These are phyloP conservation scores for Suillus subaureus DNA, from an alignment of 768 basidiomycete species.

Conservation along the genomic window DNA sequence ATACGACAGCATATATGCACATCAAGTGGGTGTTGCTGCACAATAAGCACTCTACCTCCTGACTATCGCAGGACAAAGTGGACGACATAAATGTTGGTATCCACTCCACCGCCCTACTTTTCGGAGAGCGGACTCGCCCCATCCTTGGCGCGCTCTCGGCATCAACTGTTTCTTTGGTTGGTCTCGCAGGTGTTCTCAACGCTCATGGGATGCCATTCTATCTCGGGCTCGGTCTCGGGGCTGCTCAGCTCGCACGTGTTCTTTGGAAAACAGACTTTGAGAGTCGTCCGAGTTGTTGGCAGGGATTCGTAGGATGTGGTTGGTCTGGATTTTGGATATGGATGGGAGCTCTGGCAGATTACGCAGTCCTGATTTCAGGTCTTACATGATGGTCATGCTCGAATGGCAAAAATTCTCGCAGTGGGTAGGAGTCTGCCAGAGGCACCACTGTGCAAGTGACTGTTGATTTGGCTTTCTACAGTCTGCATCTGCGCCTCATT, in stretches of 20 bases:
- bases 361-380: conserved; percentile 34
- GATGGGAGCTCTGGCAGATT: conserved; percentile 79
- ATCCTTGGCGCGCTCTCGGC: conserved; percentile 76
- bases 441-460: background rate
- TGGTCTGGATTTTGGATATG: conserved; percentile 89
- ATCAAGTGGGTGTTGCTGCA: conserved; percentile 61
- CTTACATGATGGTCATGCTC: conserved; percentile 2
- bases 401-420: background rate
- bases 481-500: background rate
- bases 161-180: conserved; percentile 71
- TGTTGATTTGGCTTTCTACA: background rate
- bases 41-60: background rate
- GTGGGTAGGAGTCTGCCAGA: background rate
- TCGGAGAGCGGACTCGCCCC: conserved; percentile 73
- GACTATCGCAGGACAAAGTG: conserved; percentile 70
- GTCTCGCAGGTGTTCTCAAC: conserved; percentile 81
- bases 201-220: conserved; percentile 79
- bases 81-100: conserved; percentile 91
- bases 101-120: conserved; percentile 92
- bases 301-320: conserved; percentile 84
- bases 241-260: conserved; percentile 76
- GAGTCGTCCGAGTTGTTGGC: conserved; percentile 80
- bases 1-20: conserved; percentile 97
- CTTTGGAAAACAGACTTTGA: conserved; percentile 78
- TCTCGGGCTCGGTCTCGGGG: conserved; percentile 71